A percentile compares a stretch with the other conserved stretches of the same genome.
Conservation (phyloP, 1,284 basidiomycete genomes). For the Irpex sp. region DNA sequence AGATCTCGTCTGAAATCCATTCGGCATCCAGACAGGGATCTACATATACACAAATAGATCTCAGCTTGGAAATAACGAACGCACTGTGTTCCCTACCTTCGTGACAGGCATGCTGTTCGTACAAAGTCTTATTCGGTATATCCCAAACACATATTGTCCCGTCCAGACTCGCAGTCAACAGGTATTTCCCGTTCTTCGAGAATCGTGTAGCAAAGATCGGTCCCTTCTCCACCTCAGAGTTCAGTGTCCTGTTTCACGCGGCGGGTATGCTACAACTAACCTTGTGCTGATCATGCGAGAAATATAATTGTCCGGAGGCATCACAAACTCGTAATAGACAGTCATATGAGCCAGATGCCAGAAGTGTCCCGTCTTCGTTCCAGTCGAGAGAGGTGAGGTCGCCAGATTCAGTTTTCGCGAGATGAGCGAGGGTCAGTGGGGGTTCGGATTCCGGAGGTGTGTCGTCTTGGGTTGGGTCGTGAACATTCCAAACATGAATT, state of each 20-base stretch:
- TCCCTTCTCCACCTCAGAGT: conserved; percentile 42
- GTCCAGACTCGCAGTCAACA: conserved; percentile 70
- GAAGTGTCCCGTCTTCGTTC: conserved; percentile 63
- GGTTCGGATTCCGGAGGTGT: conserved; percentile 27
- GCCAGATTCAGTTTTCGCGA: conserved; percentile 39
- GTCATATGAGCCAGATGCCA: conserved; percentile 75
- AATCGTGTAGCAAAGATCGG: conserved; percentile 73
- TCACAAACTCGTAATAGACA: conserved; percentile 61
- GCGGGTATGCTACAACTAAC: no score
- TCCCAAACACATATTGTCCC: conserved; percentile 75
- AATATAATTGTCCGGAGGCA: conserved; percentile 50
- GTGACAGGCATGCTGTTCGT: conserved; percentile 60
- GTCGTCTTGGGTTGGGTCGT: conserved; percentile 31
- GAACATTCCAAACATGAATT: conserved; percentile 71
- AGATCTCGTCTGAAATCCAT: conserved; percentile 70
- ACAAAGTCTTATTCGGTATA: conserved; percentile 52
- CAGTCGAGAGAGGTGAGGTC: conserved; percentile 73
- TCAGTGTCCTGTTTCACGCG: conserved; percentile 9
- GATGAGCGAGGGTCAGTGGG: conserved; percentile 45
- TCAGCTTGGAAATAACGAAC: conserved; percentile 10
- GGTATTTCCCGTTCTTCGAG: conserved; percentile 62
- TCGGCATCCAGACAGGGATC: conserved; percentile 79
- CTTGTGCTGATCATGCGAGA: conserved; percentile 56
- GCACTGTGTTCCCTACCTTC: conserved; percentile 27
- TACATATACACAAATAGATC: conserved; percentile 20